Evolutionary conservation across 2,329 filamentous ascomycete species (phyloP).

Genomic region (Colletotrichum chlorophyti): DNA sequence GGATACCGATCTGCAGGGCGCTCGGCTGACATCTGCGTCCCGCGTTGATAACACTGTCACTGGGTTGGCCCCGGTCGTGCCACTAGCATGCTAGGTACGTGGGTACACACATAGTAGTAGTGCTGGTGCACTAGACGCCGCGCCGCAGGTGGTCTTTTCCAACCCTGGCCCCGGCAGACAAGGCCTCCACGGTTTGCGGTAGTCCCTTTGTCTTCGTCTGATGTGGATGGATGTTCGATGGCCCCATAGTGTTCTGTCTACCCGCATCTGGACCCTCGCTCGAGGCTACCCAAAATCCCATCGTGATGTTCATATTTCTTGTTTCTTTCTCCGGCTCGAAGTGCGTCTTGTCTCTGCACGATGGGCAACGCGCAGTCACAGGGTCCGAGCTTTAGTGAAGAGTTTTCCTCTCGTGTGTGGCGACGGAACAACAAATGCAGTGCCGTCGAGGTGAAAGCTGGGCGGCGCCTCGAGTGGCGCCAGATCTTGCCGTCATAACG

Average conservation of each 20-base stretch:
- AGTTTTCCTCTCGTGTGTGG: no score
- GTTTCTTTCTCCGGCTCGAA: not conserved
- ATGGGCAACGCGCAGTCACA: no score
- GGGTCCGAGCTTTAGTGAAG: no score
- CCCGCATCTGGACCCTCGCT: not conserved
- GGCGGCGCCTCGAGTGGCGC: no score
- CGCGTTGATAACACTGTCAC: constrained; percentile 1
- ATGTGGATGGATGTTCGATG: no score
- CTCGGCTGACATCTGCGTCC: constrained; percentile 19
- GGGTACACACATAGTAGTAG: no score
- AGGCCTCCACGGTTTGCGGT: not conserved
- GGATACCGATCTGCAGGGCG: constrained; percentile 2
- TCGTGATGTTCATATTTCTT: no score
- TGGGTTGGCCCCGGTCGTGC: constrained; percentile 15
- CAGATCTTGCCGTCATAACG: no score
- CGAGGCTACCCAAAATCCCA: not conserved
- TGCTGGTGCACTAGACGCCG: no score
- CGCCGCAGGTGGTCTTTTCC: constrained; percentile 15
- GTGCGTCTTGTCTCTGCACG: no score
- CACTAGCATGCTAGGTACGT: not conserved
- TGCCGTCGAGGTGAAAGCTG: no score
- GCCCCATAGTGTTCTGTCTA: not conserved
- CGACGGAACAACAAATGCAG: not conserved
- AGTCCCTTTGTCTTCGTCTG: constrained; percentile 14
- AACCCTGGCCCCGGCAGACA: constrained; percentile 13